Evolutionary conservation across 1,139 yeast species (phyloP), one percentile per base, ranked within the genome.

Genomic region (Keqinozyma sinolaborantium): DNA sequence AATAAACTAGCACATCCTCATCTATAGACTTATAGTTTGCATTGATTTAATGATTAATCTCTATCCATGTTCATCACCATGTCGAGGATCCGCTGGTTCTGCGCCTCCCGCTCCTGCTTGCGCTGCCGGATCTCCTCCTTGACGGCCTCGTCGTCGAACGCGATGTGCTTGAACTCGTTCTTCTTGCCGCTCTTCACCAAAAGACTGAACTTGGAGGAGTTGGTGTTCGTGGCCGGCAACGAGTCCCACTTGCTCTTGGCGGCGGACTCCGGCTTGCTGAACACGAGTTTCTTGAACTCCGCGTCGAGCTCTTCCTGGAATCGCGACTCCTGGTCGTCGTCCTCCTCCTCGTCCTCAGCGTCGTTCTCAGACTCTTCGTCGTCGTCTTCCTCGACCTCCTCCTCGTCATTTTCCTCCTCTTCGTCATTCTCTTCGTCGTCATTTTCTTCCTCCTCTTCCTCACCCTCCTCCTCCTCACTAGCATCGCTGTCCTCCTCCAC

Each of bases 151-250:
- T 73, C 62, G 2, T 64, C 53, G 1, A 81, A 53, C 5, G 51
- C 52, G 16, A 80, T 52, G 18, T 61, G 67, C 33, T 68, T 70
- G 2, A 74, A 53, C 25, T 58, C 56, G 3, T 68, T 53, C 31
- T 61, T 65, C 44, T 71, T 75, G 3, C 83, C 83, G 20, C 51
- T 50, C 38, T 53, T 76, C 2, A 80, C 68, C 32, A 82, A 55
- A 35, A 81, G 63, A 5, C 73, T 71, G 46, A 81, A 80, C 7
- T 73, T 59, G 6, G 70, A 56, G 56, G 14, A 32, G n/a, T 8
- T 27, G 15, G n/a, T 16, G 24, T 21, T 34, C 29, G 10, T 31
- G 9, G 10, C 21, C 9, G 40, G 31, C 9, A 24, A 12, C 4
- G 18, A 9, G n/a, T 23, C 15, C 9, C 21, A 10, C 21, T 15